A percentile compares a stretch with the other conserved stretches of the same genome.
phyloP scores from a whole-genome alignment of 257 asterid species.

The Solanum dulcamara region DNA sequence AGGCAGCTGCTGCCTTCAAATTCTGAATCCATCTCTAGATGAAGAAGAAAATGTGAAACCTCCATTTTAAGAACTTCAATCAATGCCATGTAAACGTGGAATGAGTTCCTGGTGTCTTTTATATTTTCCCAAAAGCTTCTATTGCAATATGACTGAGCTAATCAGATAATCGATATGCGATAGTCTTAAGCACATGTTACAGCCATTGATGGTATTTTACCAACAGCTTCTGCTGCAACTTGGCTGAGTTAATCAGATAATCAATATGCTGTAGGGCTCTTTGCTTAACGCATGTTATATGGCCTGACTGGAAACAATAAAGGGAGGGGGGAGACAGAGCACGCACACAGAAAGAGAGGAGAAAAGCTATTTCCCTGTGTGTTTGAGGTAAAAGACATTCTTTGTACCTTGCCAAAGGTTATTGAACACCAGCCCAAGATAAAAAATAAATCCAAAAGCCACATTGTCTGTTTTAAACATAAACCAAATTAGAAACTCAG shows the following conservation, averaged over 20 bases:
- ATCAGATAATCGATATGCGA: neutral
- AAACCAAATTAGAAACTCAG: neutral
- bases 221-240: neutral
- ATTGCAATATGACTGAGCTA: neutral
- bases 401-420: conserved; percentile 12
- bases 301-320: neutral
- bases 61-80: neutral
- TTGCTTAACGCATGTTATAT: neutral
- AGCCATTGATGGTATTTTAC: neutral
- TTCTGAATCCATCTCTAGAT: neutral
- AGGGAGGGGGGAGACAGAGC: neutral
- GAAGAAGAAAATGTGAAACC: neutral
- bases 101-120: neutral
- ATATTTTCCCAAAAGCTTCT: neutral
- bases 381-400: neutral
- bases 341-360: neutral
- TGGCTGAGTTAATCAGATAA: neutral
- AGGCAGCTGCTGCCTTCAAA: neutral
- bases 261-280: neutral
- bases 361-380: neutral
- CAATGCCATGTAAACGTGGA: neutral
- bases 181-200: neutral
- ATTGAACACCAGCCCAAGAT: conserved; percentile 15
- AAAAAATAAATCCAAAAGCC: conserved; percentile 4
- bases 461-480: conserved; percentile 3